phyloP scores from a whole-genome alignment of 441 rosid genomes.

The Gossypium schwendimanii region DNA sequence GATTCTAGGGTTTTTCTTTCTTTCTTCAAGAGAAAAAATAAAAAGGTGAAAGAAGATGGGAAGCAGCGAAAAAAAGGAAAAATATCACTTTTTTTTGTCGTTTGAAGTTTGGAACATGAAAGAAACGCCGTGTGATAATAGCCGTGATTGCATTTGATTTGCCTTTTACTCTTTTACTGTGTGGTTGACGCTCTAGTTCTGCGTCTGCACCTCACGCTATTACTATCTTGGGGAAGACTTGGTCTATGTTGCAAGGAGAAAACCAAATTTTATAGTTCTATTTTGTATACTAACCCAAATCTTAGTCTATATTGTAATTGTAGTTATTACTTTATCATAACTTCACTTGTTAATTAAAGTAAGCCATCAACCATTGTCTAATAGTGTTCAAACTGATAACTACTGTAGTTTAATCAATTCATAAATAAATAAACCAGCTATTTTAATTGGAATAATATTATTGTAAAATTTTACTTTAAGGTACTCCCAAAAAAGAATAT shows the following conservation, averaged over 20 bases:
- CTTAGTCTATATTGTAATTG: neutral
- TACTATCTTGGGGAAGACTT: neutral
- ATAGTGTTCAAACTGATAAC: neutral
- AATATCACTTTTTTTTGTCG: slow-evolving; percentile 22
- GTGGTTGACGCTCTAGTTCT: neutral
- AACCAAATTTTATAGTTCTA: neutral
- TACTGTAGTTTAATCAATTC: too few relatives aligned
- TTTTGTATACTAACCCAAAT: neutral
- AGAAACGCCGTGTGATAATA: slow-evolving; percentile 29
- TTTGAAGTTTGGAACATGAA: slow-evolving; percentile 20
- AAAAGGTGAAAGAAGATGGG: neutral
- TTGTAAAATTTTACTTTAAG: neutral
- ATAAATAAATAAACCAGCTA: neutral
- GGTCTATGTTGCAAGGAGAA: neutral
- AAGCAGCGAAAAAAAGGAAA: neutral
- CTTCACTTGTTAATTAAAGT: neutral
- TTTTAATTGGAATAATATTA: neutral
- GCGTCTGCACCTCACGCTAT: slow-evolving; percentile 3
- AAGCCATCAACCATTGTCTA: neutral
- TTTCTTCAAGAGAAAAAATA: neutral
- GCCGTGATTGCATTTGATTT: slow-evolving; percentile 24
- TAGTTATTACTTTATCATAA: neutral
- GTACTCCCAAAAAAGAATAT: neutral
- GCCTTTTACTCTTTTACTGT: neutral
- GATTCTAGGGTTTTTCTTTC: slow-evolving; percentile 5